phyloP scores from a whole-genome alignment of 1,139 yeast species.

The Geotrichum citri-aurantii region DNA sequence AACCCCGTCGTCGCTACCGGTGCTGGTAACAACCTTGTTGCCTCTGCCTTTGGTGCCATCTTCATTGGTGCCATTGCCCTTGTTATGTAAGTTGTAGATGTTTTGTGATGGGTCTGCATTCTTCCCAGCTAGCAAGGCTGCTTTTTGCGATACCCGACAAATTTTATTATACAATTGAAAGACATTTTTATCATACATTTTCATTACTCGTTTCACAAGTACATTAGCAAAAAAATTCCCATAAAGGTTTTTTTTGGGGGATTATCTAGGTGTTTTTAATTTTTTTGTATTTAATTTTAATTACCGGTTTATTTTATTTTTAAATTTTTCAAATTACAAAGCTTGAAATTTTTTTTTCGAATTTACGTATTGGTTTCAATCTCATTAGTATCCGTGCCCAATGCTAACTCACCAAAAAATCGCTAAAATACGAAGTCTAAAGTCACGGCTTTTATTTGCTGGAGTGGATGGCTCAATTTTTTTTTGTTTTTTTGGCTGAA shows the following conservation, averaged over 20 bases:
- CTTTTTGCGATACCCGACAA: background rate
- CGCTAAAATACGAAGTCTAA: no score
- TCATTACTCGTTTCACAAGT: background rate
- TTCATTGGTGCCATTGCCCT: constrained; percentile 6
- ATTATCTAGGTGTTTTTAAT: background rate
- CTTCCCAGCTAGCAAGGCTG: background rate
- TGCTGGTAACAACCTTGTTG: constrained; percentile 6
- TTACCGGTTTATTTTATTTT: no score
- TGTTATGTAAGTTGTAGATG: constrained; percentile 1
- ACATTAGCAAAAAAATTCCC: background rate
- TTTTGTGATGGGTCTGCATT: background rate
- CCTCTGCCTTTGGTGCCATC: constrained; percentile 5
- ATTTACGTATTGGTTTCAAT: no score
- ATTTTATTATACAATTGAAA: background rate
- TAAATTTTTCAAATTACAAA: no score
- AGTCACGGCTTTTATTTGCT: no score
- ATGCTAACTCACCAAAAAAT: no score
- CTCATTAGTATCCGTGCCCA: no score
- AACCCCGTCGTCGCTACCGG: constrained; percentile 1
- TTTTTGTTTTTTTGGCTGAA: no score
- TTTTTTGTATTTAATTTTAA: background rate
- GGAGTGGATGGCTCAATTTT: no score
- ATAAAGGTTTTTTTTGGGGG: background rate
- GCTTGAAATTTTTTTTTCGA: no score
- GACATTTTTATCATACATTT: background rate